Conservation (phyloP, 2,329 filamentous ascomycete species). For the Coniochaeta ligniaria region DNA sequence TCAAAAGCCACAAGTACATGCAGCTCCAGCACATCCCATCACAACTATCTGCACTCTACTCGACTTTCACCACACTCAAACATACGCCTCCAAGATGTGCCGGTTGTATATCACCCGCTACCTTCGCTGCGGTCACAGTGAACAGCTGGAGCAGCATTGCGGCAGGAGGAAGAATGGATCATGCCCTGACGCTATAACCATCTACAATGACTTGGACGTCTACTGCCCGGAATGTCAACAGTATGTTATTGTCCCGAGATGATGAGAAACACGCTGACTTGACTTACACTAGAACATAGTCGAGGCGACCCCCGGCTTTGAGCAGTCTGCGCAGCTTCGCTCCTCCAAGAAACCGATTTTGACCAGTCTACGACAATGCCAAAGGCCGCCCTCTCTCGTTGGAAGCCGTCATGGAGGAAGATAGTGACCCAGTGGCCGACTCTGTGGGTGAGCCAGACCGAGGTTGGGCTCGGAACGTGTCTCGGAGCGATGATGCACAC, state of each 20-base stretch:
- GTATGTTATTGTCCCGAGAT: not conserved
- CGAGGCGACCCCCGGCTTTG: not conserved
- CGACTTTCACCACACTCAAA: not conserved
- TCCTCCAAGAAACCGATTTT: not conserved
- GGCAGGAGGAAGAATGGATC: not conserved
- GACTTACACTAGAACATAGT: conserved; percentile 1
- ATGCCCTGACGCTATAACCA: not conserved
- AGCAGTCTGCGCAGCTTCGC: not conserved
- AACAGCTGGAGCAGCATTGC: not conserved
- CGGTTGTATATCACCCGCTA: not conserved
- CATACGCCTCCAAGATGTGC: not conserved
- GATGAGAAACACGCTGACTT: not conserved
- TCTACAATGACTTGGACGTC: not conserved
- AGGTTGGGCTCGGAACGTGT: not conserved
- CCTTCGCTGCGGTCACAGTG: not conserved
- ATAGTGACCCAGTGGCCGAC: not conserved
- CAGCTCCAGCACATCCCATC: not conserved
- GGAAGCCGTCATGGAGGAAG: not conserved
- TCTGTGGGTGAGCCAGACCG: not conserved
- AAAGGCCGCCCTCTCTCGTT: not conserved
- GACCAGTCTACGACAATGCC: not conserved
- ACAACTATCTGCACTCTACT: not conserved
- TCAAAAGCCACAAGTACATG: not conserved
- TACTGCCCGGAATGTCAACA: not conserved
- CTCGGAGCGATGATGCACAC: not conserved